Evolutionary conservation across 2,329 filamentous ascomycete genomes (phyloP), one percentile per base, ranked within the genome.

Genomic region (Monosporascus cannonballus): DNA sequence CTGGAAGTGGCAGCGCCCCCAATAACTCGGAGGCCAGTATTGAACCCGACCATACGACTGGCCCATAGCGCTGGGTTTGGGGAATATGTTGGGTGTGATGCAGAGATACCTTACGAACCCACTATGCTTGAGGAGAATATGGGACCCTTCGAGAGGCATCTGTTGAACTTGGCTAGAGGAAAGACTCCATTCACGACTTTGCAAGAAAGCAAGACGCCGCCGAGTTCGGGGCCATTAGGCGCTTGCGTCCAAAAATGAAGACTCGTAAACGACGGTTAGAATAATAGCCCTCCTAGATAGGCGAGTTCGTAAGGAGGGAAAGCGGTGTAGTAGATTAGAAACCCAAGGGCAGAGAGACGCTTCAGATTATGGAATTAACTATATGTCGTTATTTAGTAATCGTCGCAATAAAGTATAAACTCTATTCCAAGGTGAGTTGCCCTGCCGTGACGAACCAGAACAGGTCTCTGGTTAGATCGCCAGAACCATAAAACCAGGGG

Each of bases 101-200:
- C 61, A 20, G 61, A 69, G 2, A 75, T 74, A 7, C 75, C 76
- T 2, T 59, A 59, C 9, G 64, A 71, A 56, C 66, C 67, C 24
- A 67, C 72, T 27, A 68, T 84, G 70, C 68, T 77, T 4, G 80
- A 83, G 59, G 79, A 81, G 60, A 74, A 69, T 4, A 59, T 83
- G 4, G 79, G 79, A 0, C 77, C 76, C 1, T 81, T 76, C 62
- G 78, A 83, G 63, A 64, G 72, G 47, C 73, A 76, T 54, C 55
- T 81, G 17, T 60, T 82, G 15, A 64, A 71, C 42, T 52, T 80
- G 57, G 69, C 74, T 18, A 71, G 70, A 0, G 76, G 76, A 1
- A 64, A 60, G 15, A 71, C 75, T 4, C 74, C 75, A 45, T 78
- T 3, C 72, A 66, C 53, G 64, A 71, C 18, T 77, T 69, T 58